Evolutionary conservation across 768 basidiomycete genomes (phyloP).

Genomic region (Strobilomyces dryophilus): DNA sequence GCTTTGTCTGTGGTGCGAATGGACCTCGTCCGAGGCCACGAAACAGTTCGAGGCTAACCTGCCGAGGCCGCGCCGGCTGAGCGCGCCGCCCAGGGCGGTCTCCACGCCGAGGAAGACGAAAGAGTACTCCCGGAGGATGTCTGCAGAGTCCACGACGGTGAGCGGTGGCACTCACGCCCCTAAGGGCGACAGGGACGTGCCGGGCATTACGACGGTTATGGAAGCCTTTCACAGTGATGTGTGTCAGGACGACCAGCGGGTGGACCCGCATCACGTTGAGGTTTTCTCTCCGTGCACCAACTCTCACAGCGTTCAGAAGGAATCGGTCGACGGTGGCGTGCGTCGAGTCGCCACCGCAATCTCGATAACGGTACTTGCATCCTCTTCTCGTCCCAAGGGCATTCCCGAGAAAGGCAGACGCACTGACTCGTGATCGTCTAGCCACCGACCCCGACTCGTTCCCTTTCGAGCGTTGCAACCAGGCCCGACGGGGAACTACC

Average conservation of each 20-base stretch:
- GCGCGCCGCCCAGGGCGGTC: constrained; percentile 24
- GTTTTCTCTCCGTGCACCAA: neutral
- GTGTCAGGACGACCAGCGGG: constrained; percentile 11
- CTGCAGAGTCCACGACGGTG: constrained; percentile 18
- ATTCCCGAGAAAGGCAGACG: constrained; percentile 11
- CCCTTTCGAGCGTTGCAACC: constrained; percentile 13
- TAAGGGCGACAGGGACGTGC: constrained; percentile 17
- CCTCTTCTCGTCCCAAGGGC: constrained; percentile 8
- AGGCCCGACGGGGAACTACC: constrained; percentile 5
- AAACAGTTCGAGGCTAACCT: constrained; percentile 37
- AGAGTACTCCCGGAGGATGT: constrained; percentile 12
- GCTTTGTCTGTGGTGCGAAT: constrained; percentile 49
- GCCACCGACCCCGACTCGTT: constrained; percentile 19
- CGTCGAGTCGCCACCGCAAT: constrained; percentile 24
- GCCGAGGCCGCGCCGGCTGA: constrained; percentile 34
- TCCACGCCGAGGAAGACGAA: constrained; percentile 10
- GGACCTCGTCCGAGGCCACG: constrained; percentile 41
- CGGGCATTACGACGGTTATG: constrained; percentile 28
- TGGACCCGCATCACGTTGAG: constrained; percentile 13
- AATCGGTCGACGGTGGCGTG: constrained; percentile 15
- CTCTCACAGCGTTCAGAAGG: constrained; percentile 14
- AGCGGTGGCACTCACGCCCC: constrained; percentile 23
- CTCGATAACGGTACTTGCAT: constrained; percentile 29
- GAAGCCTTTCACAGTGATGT: constrained; percentile 20
- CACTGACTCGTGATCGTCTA: constrained; percentile 21